phyloP scores from a whole-genome alignment of 2,329 filamentous ascomycete species.

The Xylaria multiplex region DNA sequence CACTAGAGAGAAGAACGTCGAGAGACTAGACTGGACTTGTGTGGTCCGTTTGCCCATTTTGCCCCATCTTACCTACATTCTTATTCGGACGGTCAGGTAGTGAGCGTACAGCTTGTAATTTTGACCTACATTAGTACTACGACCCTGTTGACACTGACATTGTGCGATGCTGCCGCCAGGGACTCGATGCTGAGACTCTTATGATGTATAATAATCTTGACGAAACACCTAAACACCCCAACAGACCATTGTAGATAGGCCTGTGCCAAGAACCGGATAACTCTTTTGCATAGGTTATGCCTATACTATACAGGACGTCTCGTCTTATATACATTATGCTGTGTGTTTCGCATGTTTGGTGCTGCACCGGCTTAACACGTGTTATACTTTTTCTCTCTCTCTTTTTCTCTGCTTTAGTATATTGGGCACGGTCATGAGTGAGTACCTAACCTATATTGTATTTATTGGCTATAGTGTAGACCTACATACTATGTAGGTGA shows the following conservation, averaged over 20 bases:
- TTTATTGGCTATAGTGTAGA: neutral
- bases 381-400: conserved; percentile 10
- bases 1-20: neutral
- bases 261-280: conserved; percentile 21
- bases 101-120: conserved; percentile 5
- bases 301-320: neutral
- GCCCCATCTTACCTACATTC: neutral
- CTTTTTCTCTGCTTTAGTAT: no score
- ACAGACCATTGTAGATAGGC: conserved; percentile 18
- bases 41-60: conserved; percentile 14
- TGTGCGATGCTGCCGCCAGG: conserved; percentile 24
- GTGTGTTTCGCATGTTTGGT: conserved; percentile 31
- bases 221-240: conserved; percentile 22
- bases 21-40: conserved; percentile 13
- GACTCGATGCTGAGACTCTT: conserved; percentile 29
- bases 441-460: neutral
- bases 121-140: conserved; percentile 21
- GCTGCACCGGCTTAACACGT: conserved; percentile 30
- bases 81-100: conserved; percentile 14
- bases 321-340: neutral
- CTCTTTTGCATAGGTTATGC: neutral
- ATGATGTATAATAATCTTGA: conserved; percentile 22
- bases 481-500: conserved; percentile 5
- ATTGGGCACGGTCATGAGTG: neutral
- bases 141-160: conserved; percentile 27